phyloP scores from a whole-genome alignment of 2,329 filamentous ascomycete species.

The Helminthosporium solani region DNA sequence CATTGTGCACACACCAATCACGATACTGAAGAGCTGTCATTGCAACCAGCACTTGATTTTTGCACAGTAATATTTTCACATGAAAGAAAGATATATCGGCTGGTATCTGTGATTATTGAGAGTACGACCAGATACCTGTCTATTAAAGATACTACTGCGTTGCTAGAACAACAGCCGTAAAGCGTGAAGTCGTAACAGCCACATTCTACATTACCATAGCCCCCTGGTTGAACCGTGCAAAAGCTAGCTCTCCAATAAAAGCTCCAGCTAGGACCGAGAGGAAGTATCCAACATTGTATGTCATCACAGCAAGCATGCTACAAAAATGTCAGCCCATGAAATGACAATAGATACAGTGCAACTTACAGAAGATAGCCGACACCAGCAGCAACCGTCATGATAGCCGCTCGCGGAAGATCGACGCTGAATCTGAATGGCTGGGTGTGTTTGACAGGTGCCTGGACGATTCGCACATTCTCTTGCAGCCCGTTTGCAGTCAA shows the following conservation, averaged over 20 bases:
- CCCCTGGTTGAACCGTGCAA: conserved; percentile 65
- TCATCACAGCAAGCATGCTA: conserved; percentile 93
- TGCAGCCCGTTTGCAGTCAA: conserved; percentile 74
- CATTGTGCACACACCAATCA: too few relatives aligned
- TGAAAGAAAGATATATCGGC: neutral
- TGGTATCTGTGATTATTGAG: neutral
- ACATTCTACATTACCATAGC: conserved; percentile 28
- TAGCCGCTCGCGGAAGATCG: conserved; percentile 69
- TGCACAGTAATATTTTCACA: too few relatives aligned
- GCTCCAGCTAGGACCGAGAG: conserved; percentile 73
- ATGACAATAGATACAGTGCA: neutral
- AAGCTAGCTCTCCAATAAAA: conserved; percentile 81
- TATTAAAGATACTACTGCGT: neutral
- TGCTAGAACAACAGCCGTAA: neutral
- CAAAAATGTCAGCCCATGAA: conserved; percentile 18
- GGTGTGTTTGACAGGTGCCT: conserved; percentile 53
- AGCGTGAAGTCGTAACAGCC: neutral
- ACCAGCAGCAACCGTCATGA: conserved; percentile 72
- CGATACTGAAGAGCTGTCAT: too few relatives aligned
- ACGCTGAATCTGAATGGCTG: conserved; percentile 80
- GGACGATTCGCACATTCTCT: conserved; percentile 75
- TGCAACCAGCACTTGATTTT: too few relatives aligned
- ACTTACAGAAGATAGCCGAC: conserved; percentile 85
- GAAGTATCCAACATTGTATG: conserved; percentile 83
- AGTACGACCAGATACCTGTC: neutral